Evolutionary conservation across 2,329 filamentous ascomycete genomes (phyloP).

Genomic region (Neonectria faginata): DNA sequence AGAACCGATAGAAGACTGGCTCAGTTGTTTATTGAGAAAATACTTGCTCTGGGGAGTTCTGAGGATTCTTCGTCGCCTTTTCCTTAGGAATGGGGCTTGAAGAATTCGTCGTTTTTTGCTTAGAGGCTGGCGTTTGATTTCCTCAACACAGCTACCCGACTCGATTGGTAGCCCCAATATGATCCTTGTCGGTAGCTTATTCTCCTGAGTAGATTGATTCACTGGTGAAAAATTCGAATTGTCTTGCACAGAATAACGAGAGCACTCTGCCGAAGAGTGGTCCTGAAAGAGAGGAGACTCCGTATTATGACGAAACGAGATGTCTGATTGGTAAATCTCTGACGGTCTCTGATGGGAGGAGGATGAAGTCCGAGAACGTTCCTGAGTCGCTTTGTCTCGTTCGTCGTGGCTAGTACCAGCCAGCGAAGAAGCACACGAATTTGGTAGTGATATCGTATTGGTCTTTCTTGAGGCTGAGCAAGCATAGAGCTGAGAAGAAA

Average conservation of each 20-base stretch:
- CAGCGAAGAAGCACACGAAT: background rate
- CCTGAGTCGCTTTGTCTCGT: background rate
- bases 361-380: constrained; percentile 5
- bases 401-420: constrained; percentile 2
- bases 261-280: constrained; percentile 1
- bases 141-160: constrained; percentile 1
- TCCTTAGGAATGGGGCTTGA: constrained; percentile 4
- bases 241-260: constrained; percentile 4
- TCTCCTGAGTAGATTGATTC: constrained; percentile 4
- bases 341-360: constrained; percentile 1
- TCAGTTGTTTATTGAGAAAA: constrained; percentile 1
- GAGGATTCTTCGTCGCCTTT: constrained; percentile 6
- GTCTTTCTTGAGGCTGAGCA: constrained; percentile 4
- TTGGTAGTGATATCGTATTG: constrained; percentile 2
- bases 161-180: constrained; percentile 6
- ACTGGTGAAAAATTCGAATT: constrained; percentile 3
- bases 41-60: constrained; percentile 6
- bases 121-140: background rate
- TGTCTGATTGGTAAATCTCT: constrained; percentile 7
- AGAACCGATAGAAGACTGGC: constrained; percentile 6
- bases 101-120: constrained; percentile 7
- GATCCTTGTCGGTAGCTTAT: constrained; percentile 3
- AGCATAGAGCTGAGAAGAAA: constrained; percentile 8
- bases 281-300: constrained; percentile 5
- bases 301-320: constrained; percentile 3